Base-by-base conservation (phyloP, 2,329 filamentous ascomycete genomes). In the Botrytis elliptica region DNA sequence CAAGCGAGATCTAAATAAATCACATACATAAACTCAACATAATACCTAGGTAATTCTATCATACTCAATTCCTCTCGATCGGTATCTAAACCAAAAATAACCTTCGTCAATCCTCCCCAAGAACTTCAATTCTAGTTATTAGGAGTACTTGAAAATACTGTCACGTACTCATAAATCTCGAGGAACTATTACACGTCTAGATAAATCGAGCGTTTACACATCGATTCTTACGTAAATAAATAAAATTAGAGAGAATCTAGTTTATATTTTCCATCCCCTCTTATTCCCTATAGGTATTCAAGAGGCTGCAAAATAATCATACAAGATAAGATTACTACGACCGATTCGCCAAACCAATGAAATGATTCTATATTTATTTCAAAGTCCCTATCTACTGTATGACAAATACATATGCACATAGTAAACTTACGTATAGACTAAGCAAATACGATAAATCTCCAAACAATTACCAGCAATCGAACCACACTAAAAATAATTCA, bases 341-440 rank as follows among this genome's bases (percentile, higher is more conserved):
- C 16, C 6, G 0, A 44, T 44, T 18, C 42, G 4, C 22, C 5
- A 49, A 49, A 52, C 4, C 10, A 10, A 52, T 14, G 10, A 6
- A 2, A n/a, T 2, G 4, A 10, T 10, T 52, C 49, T 49, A 12
- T 25, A 49, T 25, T 3, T 16, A 14, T 12, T 42, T 42, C 14
- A 10, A 42, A 14, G 0, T 42, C 40, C 40, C 40, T 16, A 14
- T 9, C 1, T 25, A 52, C 46, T 6, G 10, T 52, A 10, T 52
- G 22, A 25, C 22, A 25, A 0, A 25, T 10, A 6, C 4, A 25
- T 1, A 52, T 25, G 5, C 4, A 0, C 10, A 0, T 14, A 52
- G 22, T 22, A 0, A 0, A 10, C 14, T 52, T 25, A 4, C 22
- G 4, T 14, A 4, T 52, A 52, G 46, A 6, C 9, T 14, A 8